Evolutionary conservation across 2,329 filamentous ascomycete genomes (phyloP), one percentile per base, ranked within the genome.

Genomic region (Aspergillus sp.): DNA sequence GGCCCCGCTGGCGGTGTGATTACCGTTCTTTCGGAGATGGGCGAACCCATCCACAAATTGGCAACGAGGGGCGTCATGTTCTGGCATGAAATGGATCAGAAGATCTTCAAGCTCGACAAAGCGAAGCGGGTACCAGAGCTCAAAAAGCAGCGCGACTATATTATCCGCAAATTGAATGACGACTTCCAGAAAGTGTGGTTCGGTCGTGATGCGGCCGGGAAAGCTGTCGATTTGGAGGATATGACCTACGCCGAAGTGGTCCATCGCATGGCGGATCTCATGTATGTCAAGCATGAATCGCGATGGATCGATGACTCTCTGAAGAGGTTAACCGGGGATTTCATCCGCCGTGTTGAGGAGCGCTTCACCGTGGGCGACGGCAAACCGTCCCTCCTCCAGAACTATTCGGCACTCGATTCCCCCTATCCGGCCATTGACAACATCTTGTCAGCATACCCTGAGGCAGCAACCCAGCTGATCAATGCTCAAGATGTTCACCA

Each of bases 151-250:
- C 80, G 84, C 32, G 79, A 85, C 30, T 82, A 93, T 65, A 93
- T 94, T 60, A 94, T 95, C 66, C 82, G 88, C 70, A 91, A 89
- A 61, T 76, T 95, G 48, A 95, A 95, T 53, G 86, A 88, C 43
- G 86, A 95, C 59, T 95, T 88, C 71, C 86, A 94, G 49, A 94
- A 94, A 68, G 85, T 93, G 8, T 95, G 88, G 88, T 95, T 95
- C 52, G 88, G 86, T 34, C 78, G 80, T 47, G 91, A 94, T 67
- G 76, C 79, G 53, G 73, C 73, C 31, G 85, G 86, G 33, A 71
- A 88, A 57, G 76, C 84, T 6, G 82, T 88, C 15, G 88, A 95
- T 43, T 71, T 95, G 0, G 86, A 94, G 54, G 86, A 94, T 55
- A 95, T 95, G 88, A 94, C 88, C 2, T 95, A 95, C 46, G 78